These are phyloP conservation scores for Pulveroboletus sp. DNA, from an alignment of 768 basidiomycete genomes.

Conservation along the genomic window DNA sequence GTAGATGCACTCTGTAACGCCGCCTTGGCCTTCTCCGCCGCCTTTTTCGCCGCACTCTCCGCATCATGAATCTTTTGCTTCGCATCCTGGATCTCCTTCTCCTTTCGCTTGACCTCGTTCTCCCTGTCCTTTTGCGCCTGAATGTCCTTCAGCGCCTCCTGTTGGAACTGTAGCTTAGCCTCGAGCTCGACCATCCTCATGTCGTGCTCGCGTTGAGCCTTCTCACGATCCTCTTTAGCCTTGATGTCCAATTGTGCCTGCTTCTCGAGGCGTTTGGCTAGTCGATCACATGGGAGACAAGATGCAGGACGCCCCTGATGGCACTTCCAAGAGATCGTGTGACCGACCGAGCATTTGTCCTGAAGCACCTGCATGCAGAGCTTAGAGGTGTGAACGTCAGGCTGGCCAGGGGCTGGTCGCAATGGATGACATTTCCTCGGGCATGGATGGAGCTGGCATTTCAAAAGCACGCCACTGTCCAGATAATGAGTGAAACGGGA, in stretches of 20 bases:
- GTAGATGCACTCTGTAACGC: slow-evolving; percentile 1
- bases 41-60: slow-evolving; percentile 12
- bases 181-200: slow-evolving; percentile 42
- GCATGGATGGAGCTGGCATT: slow-evolving; percentile 43
- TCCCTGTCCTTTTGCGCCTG: slow-evolving; percentile 45
- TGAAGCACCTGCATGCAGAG: slow-evolving; percentile 38
- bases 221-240: slow-evolving; percentile 44
- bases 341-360: slow-evolving; percentile 42
- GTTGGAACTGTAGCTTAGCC: slow-evolving; percentile 33
- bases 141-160: slow-evolving; percentile 34
- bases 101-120: slow-evolving; percentile 38
- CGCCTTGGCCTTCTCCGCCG: slow-evolving; percentile 1
- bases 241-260: slow-evolving; percentile 40
- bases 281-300: slow-evolving; percentile 48
- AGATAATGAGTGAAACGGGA: background rate
- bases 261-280: slow-evolving; percentile 39
- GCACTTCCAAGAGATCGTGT: slow-evolving; percentile 47
- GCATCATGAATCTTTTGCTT: slow-evolving; percentile 16
- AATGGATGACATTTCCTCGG: slow-evolving; percentile 60
- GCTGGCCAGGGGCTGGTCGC: slow-evolving; percentile 44
- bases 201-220: slow-evolving; percentile 42
- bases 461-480: slow-evolving; percentile 13
- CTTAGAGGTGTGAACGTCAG: slow-evolving; percentile 31
- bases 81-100: slow-evolving; percentile 42
- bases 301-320: slow-evolving; percentile 33